Evolutionary conservation across 768 basidiomycete species (phyloP), one percentile per base, ranked within the genome.

Genomic region (Lactarius vividus): DNA sequence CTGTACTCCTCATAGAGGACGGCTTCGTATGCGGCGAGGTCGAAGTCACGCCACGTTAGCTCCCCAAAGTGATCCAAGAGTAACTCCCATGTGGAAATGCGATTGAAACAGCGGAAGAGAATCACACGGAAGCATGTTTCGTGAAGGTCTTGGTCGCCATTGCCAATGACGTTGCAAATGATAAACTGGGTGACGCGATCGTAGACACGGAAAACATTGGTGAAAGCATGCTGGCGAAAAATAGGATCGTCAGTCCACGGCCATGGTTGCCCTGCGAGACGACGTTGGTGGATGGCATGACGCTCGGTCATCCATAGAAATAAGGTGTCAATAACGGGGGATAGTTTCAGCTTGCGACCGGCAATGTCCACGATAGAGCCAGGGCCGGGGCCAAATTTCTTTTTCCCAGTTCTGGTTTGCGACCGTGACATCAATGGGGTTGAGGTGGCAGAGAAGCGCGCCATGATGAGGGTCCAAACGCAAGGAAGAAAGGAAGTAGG

Each of bases 171-270:
- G 62, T 90, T 82, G 7, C 74, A 71, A 37, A 93, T 80, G 63
- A 92, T 78, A 68, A 81, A 93, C 70, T 93, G 91, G 35, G 83
- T 84, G 20, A 81, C 81, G 40, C 84, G 85, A 77, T 93, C 91
- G 53, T 87, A 80, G 9, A 91, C 84, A 40, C 91, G 88, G 72
- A 82, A 93, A 0, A 87, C 83, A 71, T 91, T 91, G 76, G 89
- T 91, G 73, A 91, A 92, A 35, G 79, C 80, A 69, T 85, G 81
- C 15, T 77, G 71, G 2, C 73, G 78, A 23, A 93, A 78, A 58
- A 88, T 83, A 3, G 75, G 71, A 72, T 93, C 88, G 1, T 80
- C 73, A 0, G 90, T 90, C 91, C 91, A 93, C 46, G 76, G 75
- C 54, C 53, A 66, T 15, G 71, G 65, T 52, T 71, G 64, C 26